Conservation (phyloP, 2,329 filamentous ascomycete genomes). For the Penicillium sp. region DNA sequence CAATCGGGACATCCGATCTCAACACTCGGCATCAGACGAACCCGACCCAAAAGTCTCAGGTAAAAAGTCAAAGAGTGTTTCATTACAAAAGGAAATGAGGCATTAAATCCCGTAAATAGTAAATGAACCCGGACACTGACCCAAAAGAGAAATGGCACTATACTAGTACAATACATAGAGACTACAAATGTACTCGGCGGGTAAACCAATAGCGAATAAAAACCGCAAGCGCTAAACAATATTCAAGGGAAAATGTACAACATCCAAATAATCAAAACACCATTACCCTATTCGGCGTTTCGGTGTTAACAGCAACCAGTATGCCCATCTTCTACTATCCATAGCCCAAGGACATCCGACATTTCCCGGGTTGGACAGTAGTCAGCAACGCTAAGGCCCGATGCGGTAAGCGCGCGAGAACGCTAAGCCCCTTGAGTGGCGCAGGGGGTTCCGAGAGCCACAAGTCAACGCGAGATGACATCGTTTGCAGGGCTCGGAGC, state of each 20-base stretch:
- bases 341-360: neutral
- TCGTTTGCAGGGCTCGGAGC: constrained; percentile 18
- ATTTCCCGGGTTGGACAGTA: constrained; percentile 12
- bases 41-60: neutral
- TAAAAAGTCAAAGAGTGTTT: neutral
- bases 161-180: neutral
- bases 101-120: constrained; percentile 2
- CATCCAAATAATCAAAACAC: neutral
- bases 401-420: neutral
- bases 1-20: constrained; percentile 2
- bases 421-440: constrained; percentile 17
- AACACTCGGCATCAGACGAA: constrained; percentile 2
- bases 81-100: constrained; percentile 1
- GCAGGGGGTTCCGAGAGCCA: constrained; percentile 18
- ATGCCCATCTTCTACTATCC: neutral
- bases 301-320: constrained; percentile 15
- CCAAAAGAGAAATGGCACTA: neutral
- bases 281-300: constrained; percentile 13
- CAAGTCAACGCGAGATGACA: constrained; percentile 18
- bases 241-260: neutral
- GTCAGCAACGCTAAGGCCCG: constrained; percentile 16
- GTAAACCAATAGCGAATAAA: neutral
- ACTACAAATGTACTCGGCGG: neutral
- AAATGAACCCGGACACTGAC: neutral
- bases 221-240: neutral